Evolutionary conservation across 1,139 yeast genomes (phyloP), one percentile per base, ranked within the genome.

Genomic region (Zygotorulaspora mrakii): DNA sequence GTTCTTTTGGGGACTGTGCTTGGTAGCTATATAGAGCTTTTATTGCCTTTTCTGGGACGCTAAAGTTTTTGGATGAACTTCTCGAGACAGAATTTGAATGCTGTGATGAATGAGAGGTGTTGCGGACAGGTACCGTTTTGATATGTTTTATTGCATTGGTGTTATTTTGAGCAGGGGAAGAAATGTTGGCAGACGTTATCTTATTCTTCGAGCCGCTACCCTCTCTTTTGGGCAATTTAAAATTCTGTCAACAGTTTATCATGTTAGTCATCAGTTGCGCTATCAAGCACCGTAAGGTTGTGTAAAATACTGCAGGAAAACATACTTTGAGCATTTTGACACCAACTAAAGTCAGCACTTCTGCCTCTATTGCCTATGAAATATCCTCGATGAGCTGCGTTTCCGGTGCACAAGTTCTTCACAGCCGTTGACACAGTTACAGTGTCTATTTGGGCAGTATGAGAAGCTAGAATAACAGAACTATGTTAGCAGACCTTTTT

Each of bases 1-100:
- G 71, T 60, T 89, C 97, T 20, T 87, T 89, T 1, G 88, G 81
- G 8, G 86, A 83, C 53, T 82, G 91, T 1, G 95, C 84, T 31
- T 69, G 69, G 61, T 89, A 88, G 55, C 81, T 83, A 55, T 78
- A 80, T 17, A 83, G 67, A 1, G 97, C 97, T 48, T 80, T 81
- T 47, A 91, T 87, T 35, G 87, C 94, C 54, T 83, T 82, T 52
- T 81, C 80, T 3, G 96, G 95, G 0, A 68, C 55, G 4, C 45
- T 33, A 7, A 47, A 31, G 24, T 47, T 47, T 22, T 43, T 43
- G 9, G 49, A 42, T 2, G 37, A 23, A 27, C 38, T 41, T 27
- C 43, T 45, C 9, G 34, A 35, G 17, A 38, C 41, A 11, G 45
- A 24, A 7, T 39, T 36, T 7, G 42, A 44, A 21, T 39, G 42